phyloP scores from a whole-genome alignment of 2,329 filamentous ascomycete genomes.

The Talaromyces sp. region DNA sequence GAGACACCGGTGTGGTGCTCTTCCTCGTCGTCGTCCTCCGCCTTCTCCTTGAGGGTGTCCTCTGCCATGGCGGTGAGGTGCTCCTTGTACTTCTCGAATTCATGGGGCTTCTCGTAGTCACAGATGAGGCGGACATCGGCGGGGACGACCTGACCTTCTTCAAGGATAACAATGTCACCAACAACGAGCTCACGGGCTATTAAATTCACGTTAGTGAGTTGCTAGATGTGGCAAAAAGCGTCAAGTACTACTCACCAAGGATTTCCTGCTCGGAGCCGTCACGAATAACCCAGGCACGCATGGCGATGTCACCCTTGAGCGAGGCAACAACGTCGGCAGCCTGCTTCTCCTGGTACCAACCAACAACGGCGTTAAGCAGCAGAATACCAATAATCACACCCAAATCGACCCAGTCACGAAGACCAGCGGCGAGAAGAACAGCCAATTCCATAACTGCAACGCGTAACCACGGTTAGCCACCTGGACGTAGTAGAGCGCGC shows the following conservation, averaged over 20 bases:
- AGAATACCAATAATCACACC: constrained; percentile 69
- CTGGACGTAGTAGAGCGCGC: background rate
- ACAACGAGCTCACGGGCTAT: constrained; percentile 58
- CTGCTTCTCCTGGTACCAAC: constrained; percentile 73
- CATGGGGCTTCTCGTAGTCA: constrained; percentile 59
- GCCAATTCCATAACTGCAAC: constrained; percentile 60
- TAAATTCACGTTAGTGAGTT: background rate
- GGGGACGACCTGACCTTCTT: constrained; percentile 63
- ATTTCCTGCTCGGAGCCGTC: constrained; percentile 60
- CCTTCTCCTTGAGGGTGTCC: constrained; percentile 48
- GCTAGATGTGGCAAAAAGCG: background rate
- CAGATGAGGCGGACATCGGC: constrained; percentile 64
- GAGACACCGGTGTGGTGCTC: constrained; percentile 56
- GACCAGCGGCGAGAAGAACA: constrained; percentile 63
- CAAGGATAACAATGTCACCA: constrained; percentile 64
- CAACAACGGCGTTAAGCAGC: constrained; percentile 64
- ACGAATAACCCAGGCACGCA: constrained; percentile 61
- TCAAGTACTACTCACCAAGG: constrained; percentile 35
- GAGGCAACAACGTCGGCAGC: constrained; percentile 66
- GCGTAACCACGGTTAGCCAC: background rate
- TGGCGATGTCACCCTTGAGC: constrained; percentile 68
- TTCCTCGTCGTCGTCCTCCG: constrained; percentile 48
- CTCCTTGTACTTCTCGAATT: constrained; percentile 58
- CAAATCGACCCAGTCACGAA: constrained; percentile 66
- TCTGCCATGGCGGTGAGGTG: constrained; percentile 53